Evolutionary conservation across 2,329 filamentous ascomycete species (phyloP), one percentile per base, ranked within the genome.

Genomic region (Epichloe gansuensis): DNA sequence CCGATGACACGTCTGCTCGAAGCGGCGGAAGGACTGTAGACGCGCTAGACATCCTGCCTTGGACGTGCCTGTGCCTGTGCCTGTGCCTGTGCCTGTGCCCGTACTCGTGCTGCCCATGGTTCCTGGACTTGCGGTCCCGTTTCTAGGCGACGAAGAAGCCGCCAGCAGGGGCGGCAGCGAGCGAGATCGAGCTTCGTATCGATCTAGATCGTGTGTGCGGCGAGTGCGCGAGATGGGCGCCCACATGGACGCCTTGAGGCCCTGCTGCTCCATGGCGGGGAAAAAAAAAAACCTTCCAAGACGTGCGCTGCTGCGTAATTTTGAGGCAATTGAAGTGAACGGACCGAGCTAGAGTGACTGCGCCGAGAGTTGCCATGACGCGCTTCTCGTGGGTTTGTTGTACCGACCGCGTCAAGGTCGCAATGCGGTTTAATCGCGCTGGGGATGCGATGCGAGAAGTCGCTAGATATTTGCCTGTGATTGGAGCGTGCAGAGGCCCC

Each of bases 1-100:
- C 2, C 81, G 75, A 2, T 75, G 72, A 21, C 80, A 75, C 31
- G 81, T 78, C 57, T 81, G 81, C 54, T 76, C 73, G 61, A 81
- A 82, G 6, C 80, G 74, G 2, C 71, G 67, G 1, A 82, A 71
- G 42, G 81, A 75, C 40, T 71, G 68, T 1, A 59, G 35, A 4
- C 55, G 52, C 21, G 52, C 42, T 34, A 38, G 21, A 3, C 40
- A 25, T 5, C 13, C 34, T 0, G 49, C 49, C 21, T n/a, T 39
- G 35, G 42, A 13, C 12, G 25, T 9, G 4, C 42, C 23, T 21
- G 49, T 21, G 47, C 11, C 13, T 13, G 21, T n/a, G 8, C 17
- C 17, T 17, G 25, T 9, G 4, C 42, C 23, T 2, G 17, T 21
- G 17, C 2, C 17, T 21, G 17, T 21, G 17, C 17, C 17, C 17